Percentiles rank a stretch among this genome's conserved stretches.
phyloP scores from a whole-genome alignment of 2,329 filamentous ascomycete species.

The Fusarium sp. region DNA sequence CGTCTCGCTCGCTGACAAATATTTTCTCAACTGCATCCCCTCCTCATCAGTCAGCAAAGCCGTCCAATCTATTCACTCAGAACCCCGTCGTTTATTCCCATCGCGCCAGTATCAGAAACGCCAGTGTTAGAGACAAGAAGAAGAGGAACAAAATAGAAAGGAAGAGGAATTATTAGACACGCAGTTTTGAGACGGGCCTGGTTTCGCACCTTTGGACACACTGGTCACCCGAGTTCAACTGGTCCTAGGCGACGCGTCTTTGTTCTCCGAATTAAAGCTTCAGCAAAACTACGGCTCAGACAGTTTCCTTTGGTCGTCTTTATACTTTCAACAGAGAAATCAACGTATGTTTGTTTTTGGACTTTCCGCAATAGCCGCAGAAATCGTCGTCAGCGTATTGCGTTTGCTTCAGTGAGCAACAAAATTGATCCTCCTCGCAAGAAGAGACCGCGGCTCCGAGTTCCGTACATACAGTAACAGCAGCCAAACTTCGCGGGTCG shows the following conservation, averaged over 20 bases:
- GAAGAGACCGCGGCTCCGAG: conserved; percentile 24
- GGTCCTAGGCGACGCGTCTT: conserved; percentile 25
- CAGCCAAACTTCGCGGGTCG: conserved; percentile 7
- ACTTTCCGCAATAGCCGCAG: conserved; percentile 13
- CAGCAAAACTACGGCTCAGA: conserved; percentile 21
- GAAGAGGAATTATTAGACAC: background rate
- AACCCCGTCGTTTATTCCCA: conserved; percentile 29
- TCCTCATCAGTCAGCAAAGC: conserved; percentile 40
- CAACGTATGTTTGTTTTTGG: background rate
- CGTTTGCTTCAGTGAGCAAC: conserved; percentile 17
- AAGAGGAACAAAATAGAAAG: conserved; percentile 1
- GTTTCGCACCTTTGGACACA: background rate
- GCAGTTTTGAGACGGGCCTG: conserved; percentile 4
- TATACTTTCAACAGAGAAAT: conserved; percentile 6
- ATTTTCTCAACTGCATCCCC: conserved; percentile 37
- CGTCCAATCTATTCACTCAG: conserved; percentile 21
- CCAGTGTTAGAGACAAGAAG: background rate
- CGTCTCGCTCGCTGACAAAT: conserved; percentile 47
- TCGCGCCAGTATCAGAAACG: conserved; percentile 20
- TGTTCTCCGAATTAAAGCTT: conserved; percentile 29
- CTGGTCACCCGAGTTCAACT: background rate
- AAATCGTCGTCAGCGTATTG: conserved; percentile 21
- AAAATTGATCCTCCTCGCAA: conserved; percentile 19
- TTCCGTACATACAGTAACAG: conserved; percentile 28
- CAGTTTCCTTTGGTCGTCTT: conserved; percentile 5